These are phyloP conservation scores for Cladosporium sp. DNA, from an alignment of 2,329 filamentous ascomycete genomes.

Conservation along the genomic window DNA sequence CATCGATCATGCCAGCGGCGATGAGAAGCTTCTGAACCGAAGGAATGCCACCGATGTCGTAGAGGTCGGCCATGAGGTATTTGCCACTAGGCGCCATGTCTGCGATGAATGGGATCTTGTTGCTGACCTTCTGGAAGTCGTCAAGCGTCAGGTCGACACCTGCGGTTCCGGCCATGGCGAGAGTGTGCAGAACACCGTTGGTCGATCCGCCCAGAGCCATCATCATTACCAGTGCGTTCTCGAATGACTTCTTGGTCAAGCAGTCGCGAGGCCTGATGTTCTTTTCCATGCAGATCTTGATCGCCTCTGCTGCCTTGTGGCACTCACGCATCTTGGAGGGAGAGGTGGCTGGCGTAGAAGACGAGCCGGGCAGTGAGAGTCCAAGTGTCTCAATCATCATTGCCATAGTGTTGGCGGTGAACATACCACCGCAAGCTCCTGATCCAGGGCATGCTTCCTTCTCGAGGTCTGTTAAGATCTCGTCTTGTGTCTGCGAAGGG, in stretches of 20 bases:
- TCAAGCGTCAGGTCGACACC: slow-evolving; percentile 73
- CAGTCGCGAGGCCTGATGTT: slow-evolving; percentile 79
- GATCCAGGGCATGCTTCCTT: slow-evolving; percentile 71
- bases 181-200: slow-evolving; percentile 82
- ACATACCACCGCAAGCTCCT: slow-evolving; percentile 88
- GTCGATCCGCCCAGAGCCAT: slow-evolving; percentile 90
- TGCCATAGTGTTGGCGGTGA: slow-evolving; percentile 91
- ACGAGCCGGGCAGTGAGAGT: slow-evolving; percentile 75
- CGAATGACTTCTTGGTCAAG: slow-evolving; percentile 73
- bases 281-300: slow-evolving; percentile 73
- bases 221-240: slow-evolving; percentile 84
- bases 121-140: slow-evolving; percentile 75
- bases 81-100: slow-evolving; percentile 79
- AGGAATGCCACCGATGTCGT: slow-evolving; percentile 78
- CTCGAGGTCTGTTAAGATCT: slow-evolving; percentile 82
- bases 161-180: slow-evolving; percentile 85
- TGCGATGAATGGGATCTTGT: slow-evolving; percentile 81
- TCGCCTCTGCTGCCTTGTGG: slow-evolving; percentile 72
- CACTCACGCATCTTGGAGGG: slow-evolving; percentile 86
- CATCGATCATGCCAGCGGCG: slow-evolving; percentile 70
- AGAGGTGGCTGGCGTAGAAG: slow-evolving; percentile 73
- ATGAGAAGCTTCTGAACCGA: slow-evolving; percentile 82
- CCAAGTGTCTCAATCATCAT: slow-evolving; percentile 88
- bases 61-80: slow-evolving; percentile 85
- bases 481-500: slow-evolving; percentile 63